A percentile compares a stretch with the other conserved stretches of the same genome.
Conservation (phyloP, 805 yeast genomes). For the Ogataea degrootiae region DNA sequence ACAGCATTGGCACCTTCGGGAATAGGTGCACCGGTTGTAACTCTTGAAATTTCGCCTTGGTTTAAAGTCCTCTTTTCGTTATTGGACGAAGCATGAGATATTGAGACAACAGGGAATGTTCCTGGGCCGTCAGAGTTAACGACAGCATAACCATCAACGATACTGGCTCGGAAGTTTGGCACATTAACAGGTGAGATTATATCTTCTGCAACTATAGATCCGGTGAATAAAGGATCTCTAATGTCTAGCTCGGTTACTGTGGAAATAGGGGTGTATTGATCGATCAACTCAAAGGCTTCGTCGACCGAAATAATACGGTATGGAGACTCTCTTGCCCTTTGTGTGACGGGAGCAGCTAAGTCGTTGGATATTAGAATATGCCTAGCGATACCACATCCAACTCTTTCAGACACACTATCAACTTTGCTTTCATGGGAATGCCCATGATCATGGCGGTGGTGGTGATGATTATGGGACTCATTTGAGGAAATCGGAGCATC, state of each 20-base stretch:
- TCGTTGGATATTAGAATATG: constrained; percentile 35
- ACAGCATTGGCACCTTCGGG: constrained; percentile 52
- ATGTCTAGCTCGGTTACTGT: constrained; percentile 21
- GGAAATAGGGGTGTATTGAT: constrained; percentile 30
- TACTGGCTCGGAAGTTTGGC: constrained; percentile 49
- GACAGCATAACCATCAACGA: constrained; percentile 55
- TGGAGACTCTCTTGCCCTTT: constrained; percentile 43
- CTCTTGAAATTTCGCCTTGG: constrained; percentile 37
- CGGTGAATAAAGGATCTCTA: constrained; percentile 26
- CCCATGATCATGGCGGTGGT: constrained; percentile 11
- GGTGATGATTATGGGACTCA: constrained; percentile 2
- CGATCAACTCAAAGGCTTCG: constrained; percentile 35
- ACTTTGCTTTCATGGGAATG: constrained; percentile 14
- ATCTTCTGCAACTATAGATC: constrained; percentile 40
- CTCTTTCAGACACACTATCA: constrained; percentile 8
- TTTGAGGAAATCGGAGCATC: constrained; percentile 5
- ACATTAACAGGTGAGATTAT: constrained; percentile 35
- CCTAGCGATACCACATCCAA: constrained; percentile 30
- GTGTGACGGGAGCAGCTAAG: constrained; percentile 33
- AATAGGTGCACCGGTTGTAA: constrained; percentile 55
- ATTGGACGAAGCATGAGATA: constrained; percentile 39
- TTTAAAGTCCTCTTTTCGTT: constrained; percentile 11
- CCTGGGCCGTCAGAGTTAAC: constrained; percentile 42
- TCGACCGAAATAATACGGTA: constrained; percentile 41
- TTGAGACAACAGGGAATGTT: constrained; percentile 33